A percentile compares a stretch with the other conserved stretches of the same genome.
phyloP scores from a whole-genome alignment of 176 grass and related monocot genomes.

The Avena insularis region DNA sequence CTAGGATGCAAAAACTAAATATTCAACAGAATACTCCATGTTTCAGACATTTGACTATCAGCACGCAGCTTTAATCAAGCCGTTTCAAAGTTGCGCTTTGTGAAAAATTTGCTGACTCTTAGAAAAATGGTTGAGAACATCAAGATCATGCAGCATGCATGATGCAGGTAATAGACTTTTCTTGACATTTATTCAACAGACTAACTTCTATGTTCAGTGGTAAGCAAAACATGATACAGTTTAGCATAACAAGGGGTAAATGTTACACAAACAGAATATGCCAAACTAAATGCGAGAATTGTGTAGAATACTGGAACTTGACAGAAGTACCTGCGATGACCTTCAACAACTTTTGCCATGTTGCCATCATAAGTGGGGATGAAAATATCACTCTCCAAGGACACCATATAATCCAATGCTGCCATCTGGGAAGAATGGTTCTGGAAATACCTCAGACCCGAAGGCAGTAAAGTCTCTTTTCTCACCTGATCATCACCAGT shows the following conservation, averaged over 20 bases:
- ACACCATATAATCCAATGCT: constrained; percentile 96
- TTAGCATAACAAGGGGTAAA: not conserved
- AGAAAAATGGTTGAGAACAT: constrained; percentile 15
- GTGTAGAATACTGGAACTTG: not conserved
- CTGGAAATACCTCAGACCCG: constrained; percentile 74
- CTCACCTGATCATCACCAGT: constrained; percentile 64
- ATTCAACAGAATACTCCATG: not conserved
- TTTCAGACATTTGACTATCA: not conserved
- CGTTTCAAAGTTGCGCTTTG: not conserved
- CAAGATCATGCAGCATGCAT: not conserved
- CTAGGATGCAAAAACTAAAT: not conserved
- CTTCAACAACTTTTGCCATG: constrained; percentile 95
- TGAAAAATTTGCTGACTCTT: not conserved
- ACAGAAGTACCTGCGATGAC: constrained; percentile 82
- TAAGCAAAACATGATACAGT: not conserved
- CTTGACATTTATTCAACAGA: not conserved
- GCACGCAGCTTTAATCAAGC: not conserved
- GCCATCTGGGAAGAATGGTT: constrained; percentile 99
- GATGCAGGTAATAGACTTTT: not conserved
- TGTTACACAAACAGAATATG: constrained; percentile 5
- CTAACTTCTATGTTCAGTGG: not conserved
- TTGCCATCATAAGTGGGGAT: constrained; percentile 95
- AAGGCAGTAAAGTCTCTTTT: constrained; percentile 80
- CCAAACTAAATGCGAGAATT: not conserved
- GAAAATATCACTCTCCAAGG: constrained; percentile 87